Conservation (phyloP, 2,329 filamentous ascomycete species). For the Neonectria neomacrospora region DNA sequence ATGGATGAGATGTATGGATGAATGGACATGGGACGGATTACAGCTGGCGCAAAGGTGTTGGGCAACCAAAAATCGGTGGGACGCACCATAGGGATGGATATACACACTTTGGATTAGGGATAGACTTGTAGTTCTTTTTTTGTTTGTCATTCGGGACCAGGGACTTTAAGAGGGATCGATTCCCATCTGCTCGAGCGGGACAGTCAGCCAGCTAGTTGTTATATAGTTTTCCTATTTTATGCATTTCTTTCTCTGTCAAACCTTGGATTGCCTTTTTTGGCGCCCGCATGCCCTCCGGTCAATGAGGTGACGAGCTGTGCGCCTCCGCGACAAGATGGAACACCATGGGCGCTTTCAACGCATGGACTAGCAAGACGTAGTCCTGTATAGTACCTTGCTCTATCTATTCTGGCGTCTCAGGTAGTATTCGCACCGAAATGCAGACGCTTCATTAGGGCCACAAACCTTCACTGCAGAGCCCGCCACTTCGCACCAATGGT, state of each 20-base stretch:
- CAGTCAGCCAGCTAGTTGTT: conserved; percentile 31
- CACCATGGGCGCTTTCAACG: not conserved
- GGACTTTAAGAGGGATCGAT: conserved; percentile 40
- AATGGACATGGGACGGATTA: conserved; percentile 25
- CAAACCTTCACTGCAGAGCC: not conserved
- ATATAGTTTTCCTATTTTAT: conserved; percentile 6
- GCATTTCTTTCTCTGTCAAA: conserved; percentile 7
- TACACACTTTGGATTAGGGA: conserved; percentile 16
- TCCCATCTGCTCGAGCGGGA: conserved; percentile 37
- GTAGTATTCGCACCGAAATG: not conserved
- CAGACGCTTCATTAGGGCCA: not conserved
- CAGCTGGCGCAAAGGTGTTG: conserved; percentile 22
- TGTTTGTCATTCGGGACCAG: conserved; percentile 35
- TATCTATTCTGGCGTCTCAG: not conserved
- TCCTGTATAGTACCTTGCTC: no score
- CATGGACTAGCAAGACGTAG: not conserved
- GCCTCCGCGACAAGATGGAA: conserved; percentile 19
- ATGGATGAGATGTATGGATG: conserved; percentile 31
- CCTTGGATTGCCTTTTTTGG: not conserved
- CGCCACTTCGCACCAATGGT: not conserved
- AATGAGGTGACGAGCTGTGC: not conserved
- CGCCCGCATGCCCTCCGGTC: conserved; percentile 5
- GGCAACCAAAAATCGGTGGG: conserved; percentile 21
- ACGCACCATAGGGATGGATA: conserved; percentile 21
- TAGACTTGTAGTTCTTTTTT: conserved; percentile 19